Base-by-base conservation (phyloP, 2,329 filamentous ascomycete species). In the Aureobasidium sp. region DNA sequence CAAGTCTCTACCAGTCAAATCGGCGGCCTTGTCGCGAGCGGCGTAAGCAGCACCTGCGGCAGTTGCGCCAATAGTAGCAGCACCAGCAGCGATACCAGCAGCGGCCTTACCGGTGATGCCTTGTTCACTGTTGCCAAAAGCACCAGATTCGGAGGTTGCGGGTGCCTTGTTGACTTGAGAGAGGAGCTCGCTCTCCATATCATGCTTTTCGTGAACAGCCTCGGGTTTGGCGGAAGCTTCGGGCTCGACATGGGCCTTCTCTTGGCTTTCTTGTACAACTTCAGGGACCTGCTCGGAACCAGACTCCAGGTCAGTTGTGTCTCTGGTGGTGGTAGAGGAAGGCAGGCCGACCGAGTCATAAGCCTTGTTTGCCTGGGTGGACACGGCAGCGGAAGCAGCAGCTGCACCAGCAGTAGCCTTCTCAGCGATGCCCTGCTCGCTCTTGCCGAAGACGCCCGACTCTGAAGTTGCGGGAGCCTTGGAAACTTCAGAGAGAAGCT, bases 151-250 rank as follows among this genome's bases (percentile, higher is more conserved):
- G 34, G 41, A 63, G 13, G 65, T 67, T 8, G 68, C 62, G 45
- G 67, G 66, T 37, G 67, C 67, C 62, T 70, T 66, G 36, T 83
- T 80, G 54, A 82, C 74, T 74, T 86, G 87, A 11, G 80, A 77
- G 72, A 87, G 81, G 60, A 90, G 80, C 76, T 91, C 87, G 48
- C 84, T 77, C 77, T 91, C 88, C 4, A 90, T 79, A 61, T 80
- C 78, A 63, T 82, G 52, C 65, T 68, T 68, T 32, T 68, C 65
- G 29, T 25, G 74, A 69, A 63, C 67, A 69, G 87, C 87, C 41
- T 82, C 78, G 29, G 83, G 75, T 62, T 84, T 78, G 48, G 81
- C 86, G 65, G 85, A 86, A 9, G 88, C 87, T 71, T 90, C 88
- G 16, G 87, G 83, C 3, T 79, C 76, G 48, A 79, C 77, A 58